Base-by-base conservation (phyloP, 495 filamentous ascomycete genomes). In the Usnea hakonensis region DNA sequence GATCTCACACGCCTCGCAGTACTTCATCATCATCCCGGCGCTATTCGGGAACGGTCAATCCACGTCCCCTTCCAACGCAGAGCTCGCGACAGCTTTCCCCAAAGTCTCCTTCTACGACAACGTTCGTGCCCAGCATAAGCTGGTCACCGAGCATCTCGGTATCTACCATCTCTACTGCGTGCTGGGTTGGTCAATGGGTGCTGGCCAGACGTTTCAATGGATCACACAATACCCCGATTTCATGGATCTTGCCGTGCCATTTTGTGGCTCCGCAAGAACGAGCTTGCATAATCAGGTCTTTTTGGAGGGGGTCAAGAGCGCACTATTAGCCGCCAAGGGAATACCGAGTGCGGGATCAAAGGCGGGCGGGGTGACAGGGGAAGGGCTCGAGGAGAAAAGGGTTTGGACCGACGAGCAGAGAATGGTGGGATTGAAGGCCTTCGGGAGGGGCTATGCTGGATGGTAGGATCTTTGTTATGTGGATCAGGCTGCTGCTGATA, bases 1-100 rank as follows among this genome's bases (percentile, higher is more conserved):
- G 21, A 44, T 61, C 52, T 48, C 36, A 66, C 1, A 33, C 16
- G 7, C 1, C 40, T 33, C 21, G 13, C 43, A 67, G 61, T 88
- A 85, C 72, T 89, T 83, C 70, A 88, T 90, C 62, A 81, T 90
- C 63, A 76, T 90, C 59, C 76, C 85, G 11, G 87, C 86, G 2
- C 76, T 90, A 6, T 88, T 90, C 61, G 87, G 87, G 7, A 89
- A 89, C 65, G 84, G 86, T 36, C 81, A 90, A 72, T 89, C 86
- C 0, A 84, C 81, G 0, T 88, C 86, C 3, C 87, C 87, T 4
- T 88, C 86, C 9, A 85, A 85, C 64, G 85, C 81, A 57, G 74
- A 79, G 0, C 67, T 68, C 23, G 75, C 79, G 14, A 75, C 72
- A 17, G 78, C 81, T 7, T 90, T 86, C 61, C 86, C 87, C 0